Evolutionary conservation across 2,329 filamentous ascomycete species (phyloP).

Genomic region (Neodidymelliopsis sp.): DNA sequence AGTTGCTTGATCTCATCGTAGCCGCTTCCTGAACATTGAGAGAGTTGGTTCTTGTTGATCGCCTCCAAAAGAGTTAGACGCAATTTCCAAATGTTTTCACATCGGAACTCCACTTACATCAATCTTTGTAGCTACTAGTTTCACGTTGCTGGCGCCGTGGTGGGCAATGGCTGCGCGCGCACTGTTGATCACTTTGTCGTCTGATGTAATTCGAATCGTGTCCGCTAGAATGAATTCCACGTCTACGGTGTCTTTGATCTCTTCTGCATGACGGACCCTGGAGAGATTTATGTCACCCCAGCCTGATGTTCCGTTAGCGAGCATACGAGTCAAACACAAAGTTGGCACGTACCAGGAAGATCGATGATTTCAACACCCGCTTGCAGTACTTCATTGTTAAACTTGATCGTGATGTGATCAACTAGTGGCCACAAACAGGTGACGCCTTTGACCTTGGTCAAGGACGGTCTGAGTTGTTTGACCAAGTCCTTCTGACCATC

Average conservation of each 20-base stretch:
- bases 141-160: slow-evolving; percentile 27
- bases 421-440: slow-evolving; percentile 33
- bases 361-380: slow-evolving; percentile 28
- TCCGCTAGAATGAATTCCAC: slow-evolving; percentile 30
- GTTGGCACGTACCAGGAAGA: slow-evolving; percentile 28
- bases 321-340: background rate
- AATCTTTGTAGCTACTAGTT: slow-evolving; percentile 33
- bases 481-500: slow-evolving; percentile 17
- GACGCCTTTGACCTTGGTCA: slow-evolving; percentile 24
- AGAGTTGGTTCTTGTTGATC: slow-evolving; percentile 15
- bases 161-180: slow-evolving; percentile 14
- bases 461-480: slow-evolving; percentile 21
- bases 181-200: slow-evolving; percentile 27
- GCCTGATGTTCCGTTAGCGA: slow-evolving; percentile 16
- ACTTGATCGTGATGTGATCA: slow-evolving; percentile 21
- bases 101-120: slow-evolving; percentile 24
- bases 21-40: slow-evolving; percentile 10
- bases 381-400: slow-evolving; percentile 23
- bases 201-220: slow-evolving; percentile 25
- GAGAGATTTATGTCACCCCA: slow-evolving; percentile 33
- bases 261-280: slow-evolving; percentile 23
- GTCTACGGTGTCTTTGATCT: slow-evolving; percentile 30
- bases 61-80: background rate
- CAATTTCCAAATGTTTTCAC: background rate
- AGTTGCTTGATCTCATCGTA: slow-evolving; percentile 17